These are phyloP conservation scores for Aspergillus olivimuriae DNA, from an alignment of 495 filamentous ascomycete species.

Conservation along the genomic window DNA sequence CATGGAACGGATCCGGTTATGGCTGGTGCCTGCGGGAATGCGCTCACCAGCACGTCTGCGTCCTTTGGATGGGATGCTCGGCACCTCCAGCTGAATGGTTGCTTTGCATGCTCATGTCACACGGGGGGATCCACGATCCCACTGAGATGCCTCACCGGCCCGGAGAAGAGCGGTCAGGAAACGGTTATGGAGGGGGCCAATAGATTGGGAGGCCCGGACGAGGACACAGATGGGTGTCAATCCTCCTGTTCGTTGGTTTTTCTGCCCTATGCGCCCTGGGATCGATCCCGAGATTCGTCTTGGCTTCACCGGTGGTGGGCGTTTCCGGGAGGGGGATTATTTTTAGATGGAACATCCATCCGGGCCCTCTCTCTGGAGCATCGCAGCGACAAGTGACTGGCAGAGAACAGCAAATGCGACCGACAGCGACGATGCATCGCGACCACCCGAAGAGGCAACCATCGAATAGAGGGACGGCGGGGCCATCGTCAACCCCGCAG, in stretches of 20 bases:
- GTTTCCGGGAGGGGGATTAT: neutral
- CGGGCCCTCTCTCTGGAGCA: too few species aligned
- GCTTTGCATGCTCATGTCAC: neutral
- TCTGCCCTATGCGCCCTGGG: neutral
- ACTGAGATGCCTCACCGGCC: neutral
- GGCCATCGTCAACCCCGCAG: slow-evolving; percentile 15
- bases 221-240: neutral
- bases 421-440: neutral
- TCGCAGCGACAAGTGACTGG: neutral
- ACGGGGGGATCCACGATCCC: neutral
- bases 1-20: too few species aligned
- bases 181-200: neutral
- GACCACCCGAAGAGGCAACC: slow-evolving; percentile 1
- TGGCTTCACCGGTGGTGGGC: neutral
- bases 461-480: neutral
- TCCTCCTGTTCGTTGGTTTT: neutral
- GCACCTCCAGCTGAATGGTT: too few species aligned
- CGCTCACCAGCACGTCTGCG: too few species aligned
- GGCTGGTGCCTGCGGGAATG: too few species aligned
- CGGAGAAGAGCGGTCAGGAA: slow-evolving; percentile 12
- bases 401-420: neutral
- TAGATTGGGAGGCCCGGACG: neutral
- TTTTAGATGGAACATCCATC: too few species aligned
- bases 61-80: too few species aligned
- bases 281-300: neutral